These are phyloP conservation scores for Odontarrhena argentea DNA, from an alignment of 345 rosid genomes.

Conservation along the genomic window DNA sequence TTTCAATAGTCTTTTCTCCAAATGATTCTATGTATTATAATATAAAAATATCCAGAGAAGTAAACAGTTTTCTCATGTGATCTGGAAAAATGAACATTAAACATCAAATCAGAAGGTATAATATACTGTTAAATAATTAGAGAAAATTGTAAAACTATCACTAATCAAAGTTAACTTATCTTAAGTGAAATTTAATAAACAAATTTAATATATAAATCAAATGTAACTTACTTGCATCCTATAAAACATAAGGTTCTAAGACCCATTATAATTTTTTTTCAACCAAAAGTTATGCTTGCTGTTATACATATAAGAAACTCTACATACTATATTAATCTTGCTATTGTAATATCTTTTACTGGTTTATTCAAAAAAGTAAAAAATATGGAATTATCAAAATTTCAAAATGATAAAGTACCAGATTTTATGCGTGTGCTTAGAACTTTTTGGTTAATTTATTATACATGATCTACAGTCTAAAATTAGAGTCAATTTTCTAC, in stretches of 20 bases:
- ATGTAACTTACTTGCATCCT: too few species aligned
- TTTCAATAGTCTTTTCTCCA: slow-evolving; percentile 16
- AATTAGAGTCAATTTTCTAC: slow-evolving; percentile 13
- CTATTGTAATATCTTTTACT: too few species aligned
- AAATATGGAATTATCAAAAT: background rate
- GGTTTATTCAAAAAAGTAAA: too few species aligned
- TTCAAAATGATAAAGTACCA: slow-evolving; percentile 9
- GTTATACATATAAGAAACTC: too few species aligned
- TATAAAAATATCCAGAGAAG: background rate
- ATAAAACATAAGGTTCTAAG: too few species aligned
- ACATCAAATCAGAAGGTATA: background rate
- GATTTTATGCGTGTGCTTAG: slow-evolving; percentile 3
- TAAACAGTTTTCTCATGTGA: background rate
- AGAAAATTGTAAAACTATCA: background rate
- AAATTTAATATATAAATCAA: too few species aligned
- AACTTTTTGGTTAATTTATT: background rate
- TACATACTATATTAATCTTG: too few species aligned
- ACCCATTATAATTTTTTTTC: too few species aligned
- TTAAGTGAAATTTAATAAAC: too few species aligned
- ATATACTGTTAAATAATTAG: background rate
- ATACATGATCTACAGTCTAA: background rate
- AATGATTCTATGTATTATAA: background rate
- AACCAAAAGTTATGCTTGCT: too few species aligned
- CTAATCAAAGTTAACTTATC: too few species aligned
- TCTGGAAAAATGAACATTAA: background rate